A percentile compares a stretch with the other conserved stretches of the same genome.
Conservation (phyloP, 163 green algal species). For the Scenedesmus sp. region DNA sequence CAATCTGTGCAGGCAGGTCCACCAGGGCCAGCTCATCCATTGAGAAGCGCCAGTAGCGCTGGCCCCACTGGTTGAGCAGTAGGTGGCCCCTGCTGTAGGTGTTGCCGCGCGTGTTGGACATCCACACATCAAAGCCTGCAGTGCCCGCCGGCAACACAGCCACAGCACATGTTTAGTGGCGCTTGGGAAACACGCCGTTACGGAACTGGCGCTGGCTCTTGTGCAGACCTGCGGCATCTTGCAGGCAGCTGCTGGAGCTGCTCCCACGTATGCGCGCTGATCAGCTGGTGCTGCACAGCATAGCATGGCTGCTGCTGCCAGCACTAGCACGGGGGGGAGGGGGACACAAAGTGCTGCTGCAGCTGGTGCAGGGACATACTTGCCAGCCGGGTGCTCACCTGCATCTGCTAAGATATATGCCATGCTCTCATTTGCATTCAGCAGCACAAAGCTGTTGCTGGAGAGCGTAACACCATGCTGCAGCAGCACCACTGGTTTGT, state of each 20-base stretch:
- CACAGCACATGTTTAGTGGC: neutral
- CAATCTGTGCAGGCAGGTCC: constrained; percentile 43
- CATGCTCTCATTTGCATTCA: constrained; percentile 58
- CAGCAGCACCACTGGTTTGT: constrained; percentile 61
- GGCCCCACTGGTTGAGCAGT: constrained; percentile 51
- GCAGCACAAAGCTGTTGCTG: constrained; percentile 63
- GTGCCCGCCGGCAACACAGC: neutral
- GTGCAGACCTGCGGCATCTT: neutral
- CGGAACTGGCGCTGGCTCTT: neutral
- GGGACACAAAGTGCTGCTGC: neutral
- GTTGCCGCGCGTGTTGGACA: constrained; percentile 84
- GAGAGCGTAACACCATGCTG: constrained; percentile 64
- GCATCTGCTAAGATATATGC: constrained; percentile 67
- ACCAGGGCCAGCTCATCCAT: constrained; percentile 56
- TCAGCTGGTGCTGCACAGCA: too few species aligned
- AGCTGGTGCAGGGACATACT: neutral
- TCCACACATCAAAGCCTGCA: constrained; percentile 86
- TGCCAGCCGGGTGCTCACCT: constrained; percentile 43
- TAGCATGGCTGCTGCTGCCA: too few species aligned
- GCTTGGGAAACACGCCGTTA: too few species aligned
- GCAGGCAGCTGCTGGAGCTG: too few species aligned
- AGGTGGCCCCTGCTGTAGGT: constrained; percentile 78
- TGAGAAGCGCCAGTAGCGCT: constrained; percentile 82
- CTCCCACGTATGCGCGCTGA: too few species aligned
- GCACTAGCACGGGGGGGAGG: too few species aligned